Base-by-base conservation (phyloP, 148 eudicot species). In the Vaccinium darrowii region DNA sequence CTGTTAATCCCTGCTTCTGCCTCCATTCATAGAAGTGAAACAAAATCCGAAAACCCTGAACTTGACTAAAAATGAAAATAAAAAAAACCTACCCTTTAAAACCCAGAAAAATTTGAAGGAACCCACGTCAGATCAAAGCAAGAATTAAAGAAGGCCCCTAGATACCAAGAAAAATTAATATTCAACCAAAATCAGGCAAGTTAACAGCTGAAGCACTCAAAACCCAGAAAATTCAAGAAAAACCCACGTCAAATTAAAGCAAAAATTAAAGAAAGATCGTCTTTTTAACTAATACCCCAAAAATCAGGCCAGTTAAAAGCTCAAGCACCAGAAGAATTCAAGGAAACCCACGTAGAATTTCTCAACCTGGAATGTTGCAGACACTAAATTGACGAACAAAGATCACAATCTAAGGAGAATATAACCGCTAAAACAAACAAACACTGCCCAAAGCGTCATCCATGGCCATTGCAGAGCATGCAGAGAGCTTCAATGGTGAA, bases 11-110 rank as follows among this genome's bases (percentile, higher is more conserved):
- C 98, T 84, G 88, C 93, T 87, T 87, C 90, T 81, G 75, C 87
- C 88, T 95, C 98, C 98, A 95, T 95, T 88, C 84, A 87, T 78
- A 84, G 39, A 85, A 78, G 8, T 15, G 16, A 69, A 54, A 12
- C 13, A 84, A 75, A 83, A 71, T 80, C 13, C 12, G 51, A 82
- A 85, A 21, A 83, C 79, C 13, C 88, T 87, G 88, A 86, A 85
- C 86, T 87, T 87, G 60, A 86, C 87, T 83, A 80, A 58, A 63
- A 63, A 12, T 67, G 25, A 81, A 54, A 81, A 80, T 60, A 25
- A 60, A 85, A 85, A 89, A 60, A 89, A 60, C 84, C 86, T 83
- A 78, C 21, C 43, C 50, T 36, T 33, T 79, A 86, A 85, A 78
- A 19, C 0, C 19, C 72, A 39, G 63, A 60, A 49, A 85, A 30